Percentiles rank a stretch among this genome's conserved stretches.
These are phyloP conservation scores for Mycosphaerella arachidis DNA, from an alignment of 2,329 filamentous ascomycete species.

Conservation along the genomic window DNA sequence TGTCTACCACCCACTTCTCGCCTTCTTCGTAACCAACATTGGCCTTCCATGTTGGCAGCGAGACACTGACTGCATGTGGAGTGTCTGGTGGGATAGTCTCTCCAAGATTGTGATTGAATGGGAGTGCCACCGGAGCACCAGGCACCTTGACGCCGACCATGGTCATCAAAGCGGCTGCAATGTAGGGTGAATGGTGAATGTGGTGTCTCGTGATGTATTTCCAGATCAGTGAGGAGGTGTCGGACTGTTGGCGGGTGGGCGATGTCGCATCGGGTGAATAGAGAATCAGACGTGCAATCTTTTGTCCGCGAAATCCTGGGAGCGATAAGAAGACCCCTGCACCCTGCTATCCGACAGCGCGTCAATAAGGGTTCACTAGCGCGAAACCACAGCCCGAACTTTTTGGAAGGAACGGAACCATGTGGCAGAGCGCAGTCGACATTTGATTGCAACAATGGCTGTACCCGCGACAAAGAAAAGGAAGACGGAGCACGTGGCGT, in stretches of 20 bases:
- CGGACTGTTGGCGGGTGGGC: background rate
- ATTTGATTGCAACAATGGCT: slow-evolving; percentile 27
- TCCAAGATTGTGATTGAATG: slow-evolving; percentile 45
- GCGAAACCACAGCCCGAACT: background rate
- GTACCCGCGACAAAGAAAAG: slow-evolving; percentile 30
- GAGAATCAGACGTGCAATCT: background rate
- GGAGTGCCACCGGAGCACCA: slow-evolving; percentile 22
- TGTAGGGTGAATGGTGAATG: background rate
- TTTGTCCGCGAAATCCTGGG: background rate
- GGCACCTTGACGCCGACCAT: slow-evolving; percentile 14
- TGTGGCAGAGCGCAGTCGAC: background rate
- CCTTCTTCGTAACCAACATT: slow-evolving; percentile 95
- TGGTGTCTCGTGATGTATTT: slow-evolving; percentile 1
- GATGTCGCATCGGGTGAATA: background rate
- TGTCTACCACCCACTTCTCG: slow-evolving; percentile 74
- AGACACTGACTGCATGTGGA: slow-evolving; percentile 88
- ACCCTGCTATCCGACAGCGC: background rate
- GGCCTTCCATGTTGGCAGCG: slow-evolving; percentile 84
- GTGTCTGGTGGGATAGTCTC: slow-evolving; percentile 74
- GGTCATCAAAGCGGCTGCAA: background rate
- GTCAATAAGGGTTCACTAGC: background rate
- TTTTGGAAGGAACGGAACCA: background rate
- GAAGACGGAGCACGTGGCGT: slow-evolving; percentile 33
- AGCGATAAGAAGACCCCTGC: slow-evolving; percentile 1
- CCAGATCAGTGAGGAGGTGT: background rate